Base-by-base conservation (phyloP, 2,329 filamentous ascomycete species). In the Talaromyces sp. region DNA sequence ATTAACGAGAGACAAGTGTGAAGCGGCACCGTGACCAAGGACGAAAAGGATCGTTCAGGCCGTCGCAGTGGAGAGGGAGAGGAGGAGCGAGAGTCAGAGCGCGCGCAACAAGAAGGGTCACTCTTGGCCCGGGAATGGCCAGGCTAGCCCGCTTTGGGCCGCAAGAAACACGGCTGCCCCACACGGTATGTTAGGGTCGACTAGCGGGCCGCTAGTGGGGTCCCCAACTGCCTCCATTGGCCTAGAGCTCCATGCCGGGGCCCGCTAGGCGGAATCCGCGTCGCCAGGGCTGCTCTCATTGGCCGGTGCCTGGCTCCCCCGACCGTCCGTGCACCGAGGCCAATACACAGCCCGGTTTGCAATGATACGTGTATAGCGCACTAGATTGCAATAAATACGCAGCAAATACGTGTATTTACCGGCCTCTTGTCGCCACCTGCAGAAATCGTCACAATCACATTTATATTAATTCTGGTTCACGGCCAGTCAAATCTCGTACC, bases 161-260 rank as follows among this genome's bases (percentile, higher is more conserved):
- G 49, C 36, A n/a, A 59, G 60, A 59, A 59, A 62, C 60, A 59
- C 58, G 60, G 60, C 33, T 55, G 57, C 56, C 36, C 22, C 53
- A 42, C 39, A 54, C 58, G 36, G 42, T 51, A 59, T n/a, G 51
- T 25, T 59, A 59, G 47, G 57, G 17, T 3, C 11, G 25, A 28
- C 52, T 62, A 59, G 60, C 60, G 60, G 60, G 28, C 60, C 60
- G 60, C 60, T 62, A 62, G 60, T 47, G 60, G 10, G 19, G 8
- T 11, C 22, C 2, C 1, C 17, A 2, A 1, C 4, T 22, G 17
- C 30, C 47, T 13, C 42, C 36, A 62, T 62, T 62, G 60, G 60
- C 1, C 8, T 3, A 0, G 0, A 0, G 17, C 19, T 27, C 52
- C 57, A 59, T 56, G 33, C 19, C 52, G n/a, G 60, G 17, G 10